Evolutionary conservation across 352 stramenopile species (phyloP).

Genomic region (Phytophthora nicotianae): DNA sequence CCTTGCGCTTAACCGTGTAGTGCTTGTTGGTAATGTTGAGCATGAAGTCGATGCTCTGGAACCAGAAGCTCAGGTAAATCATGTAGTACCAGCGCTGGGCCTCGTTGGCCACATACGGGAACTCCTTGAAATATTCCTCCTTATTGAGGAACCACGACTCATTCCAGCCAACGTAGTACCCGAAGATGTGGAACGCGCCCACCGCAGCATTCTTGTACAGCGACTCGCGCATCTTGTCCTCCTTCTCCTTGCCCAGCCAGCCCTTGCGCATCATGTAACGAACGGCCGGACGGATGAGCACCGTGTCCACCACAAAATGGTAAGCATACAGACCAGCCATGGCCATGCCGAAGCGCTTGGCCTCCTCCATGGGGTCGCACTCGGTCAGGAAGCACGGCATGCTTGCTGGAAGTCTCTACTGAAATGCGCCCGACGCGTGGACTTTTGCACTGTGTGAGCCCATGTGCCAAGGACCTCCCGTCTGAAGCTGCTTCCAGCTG

Average conservation of each 20-base stretch:
- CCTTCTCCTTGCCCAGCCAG: constrained; percentile 61
- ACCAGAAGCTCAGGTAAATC: constrained; percentile 83
- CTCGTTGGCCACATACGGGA: constrained; percentile 55
- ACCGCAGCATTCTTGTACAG: constrained; percentile 84
- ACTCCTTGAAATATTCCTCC: constrained; percentile 66
- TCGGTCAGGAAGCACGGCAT: constrained; percentile 81
- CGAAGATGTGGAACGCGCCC: constrained; percentile 61
- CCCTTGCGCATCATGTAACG: constrained; percentile 45
- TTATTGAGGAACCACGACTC: constrained; percentile 82
- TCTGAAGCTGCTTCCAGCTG: constrained; percentile 6
- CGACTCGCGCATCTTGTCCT: constrained; percentile 85
- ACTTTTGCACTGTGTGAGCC: constrained; percentile 33
- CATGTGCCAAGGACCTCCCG: neutral
- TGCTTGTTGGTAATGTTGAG: constrained; percentile 82
- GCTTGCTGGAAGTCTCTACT: constrained; percentile 4
- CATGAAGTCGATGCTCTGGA: constrained; percentile 87
- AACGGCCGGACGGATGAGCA: constrained; percentile 62
- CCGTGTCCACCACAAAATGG: constrained; percentile 71
- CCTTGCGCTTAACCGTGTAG: constrained; percentile 84
- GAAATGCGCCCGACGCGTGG: constrained; percentile 32
- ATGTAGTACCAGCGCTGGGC: constrained; percentile 83
- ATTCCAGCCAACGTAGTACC: constrained; percentile 61
- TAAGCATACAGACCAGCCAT: constrained; percentile 68
- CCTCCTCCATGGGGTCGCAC: constrained; percentile 58
- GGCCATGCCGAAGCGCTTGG: constrained; percentile 61